These are phyloP conservation scores for Chlorella sp. DNA, from an alignment of 139 green algal species.

Conservation along the genomic window DNA sequence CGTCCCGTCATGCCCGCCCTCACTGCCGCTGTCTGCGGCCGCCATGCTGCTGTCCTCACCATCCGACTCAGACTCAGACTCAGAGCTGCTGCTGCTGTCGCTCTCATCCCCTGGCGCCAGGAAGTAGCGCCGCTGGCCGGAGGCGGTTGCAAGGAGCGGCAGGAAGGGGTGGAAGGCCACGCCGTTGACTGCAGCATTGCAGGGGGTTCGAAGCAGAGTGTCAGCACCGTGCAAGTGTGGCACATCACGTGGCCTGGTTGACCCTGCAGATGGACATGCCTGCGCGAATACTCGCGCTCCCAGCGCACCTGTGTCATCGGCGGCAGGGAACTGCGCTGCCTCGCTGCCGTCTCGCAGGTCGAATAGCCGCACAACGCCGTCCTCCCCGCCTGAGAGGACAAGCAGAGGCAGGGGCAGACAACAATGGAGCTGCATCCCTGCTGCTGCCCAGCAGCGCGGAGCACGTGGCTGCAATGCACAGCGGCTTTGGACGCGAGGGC, in stretches of 20 bases:
- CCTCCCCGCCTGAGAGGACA: constrained; percentile 45
- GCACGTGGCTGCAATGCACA: background rate
- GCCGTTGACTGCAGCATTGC: constrained; percentile 66
- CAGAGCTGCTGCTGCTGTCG: background rate
- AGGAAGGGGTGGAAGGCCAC: constrained; percentile 80
- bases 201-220: background rate
- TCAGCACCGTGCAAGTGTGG: too few relatives aligned
- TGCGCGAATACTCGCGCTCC: too few relatives aligned
- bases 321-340: constrained; percentile 50
- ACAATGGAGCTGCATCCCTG: background rate
- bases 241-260: too few relatives aligned
- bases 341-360: constrained; percentile 71
- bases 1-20: background rate
- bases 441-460: background rate
- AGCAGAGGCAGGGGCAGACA: background rate
- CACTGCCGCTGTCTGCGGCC: background rate
- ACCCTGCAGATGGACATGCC: too few relatives aligned
- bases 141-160: constrained; percentile 72
- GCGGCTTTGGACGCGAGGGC: background rate
- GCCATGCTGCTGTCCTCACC: background rate
- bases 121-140: constrained; percentile 56
- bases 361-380: constrained; percentile 68
- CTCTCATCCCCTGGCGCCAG: constrained; percentile 30
- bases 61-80: background rate
- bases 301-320: constrained; percentile 60